These are phyloP conservation scores for Colletotrichum camelliae DNA, from an alignment of 2,329 filamentous ascomycete species.

Conservation along the genomic window DNA sequence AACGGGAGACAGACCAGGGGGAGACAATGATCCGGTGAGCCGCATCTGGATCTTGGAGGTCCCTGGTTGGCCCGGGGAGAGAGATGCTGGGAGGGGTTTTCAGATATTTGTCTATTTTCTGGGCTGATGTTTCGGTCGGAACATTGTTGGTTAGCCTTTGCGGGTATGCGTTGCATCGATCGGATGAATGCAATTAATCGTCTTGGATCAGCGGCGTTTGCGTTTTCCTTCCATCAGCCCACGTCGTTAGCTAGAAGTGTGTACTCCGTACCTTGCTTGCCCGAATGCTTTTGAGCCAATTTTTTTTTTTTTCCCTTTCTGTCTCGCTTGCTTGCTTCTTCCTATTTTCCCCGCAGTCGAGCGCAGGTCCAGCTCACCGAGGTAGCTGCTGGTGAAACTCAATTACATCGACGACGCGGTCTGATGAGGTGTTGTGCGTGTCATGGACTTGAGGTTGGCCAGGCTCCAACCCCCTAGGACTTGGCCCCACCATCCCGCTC, in stretches of 20 bases:
- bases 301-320: too few species aligned
- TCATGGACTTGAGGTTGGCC: conserved; percentile 5
- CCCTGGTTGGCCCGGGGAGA: background rate
- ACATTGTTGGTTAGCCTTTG: background rate
- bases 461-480: background rate
- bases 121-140: background rate
- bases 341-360: background rate
- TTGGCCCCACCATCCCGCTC: background rate
- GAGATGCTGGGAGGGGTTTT: background rate
- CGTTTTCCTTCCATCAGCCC: background rate
- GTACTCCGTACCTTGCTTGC: background rate
- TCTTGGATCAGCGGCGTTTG: background rate
- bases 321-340: background rate
- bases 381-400: background rate
- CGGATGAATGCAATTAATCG: background rate
- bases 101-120: background rate
- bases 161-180: background rate
- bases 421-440: conserved; percentile 16
- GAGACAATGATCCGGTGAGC: conserved; percentile 3
- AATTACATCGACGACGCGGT: conserved; percentile 13
- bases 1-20: background rate
- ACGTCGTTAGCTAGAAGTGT: background rate
- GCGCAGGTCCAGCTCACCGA: background rate
- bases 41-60: background rate
- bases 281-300: background rate